Base-by-base conservation (phyloP, 2,329 filamentous ascomycete species). In the Colletotrichum orchidophilum region DNA sequence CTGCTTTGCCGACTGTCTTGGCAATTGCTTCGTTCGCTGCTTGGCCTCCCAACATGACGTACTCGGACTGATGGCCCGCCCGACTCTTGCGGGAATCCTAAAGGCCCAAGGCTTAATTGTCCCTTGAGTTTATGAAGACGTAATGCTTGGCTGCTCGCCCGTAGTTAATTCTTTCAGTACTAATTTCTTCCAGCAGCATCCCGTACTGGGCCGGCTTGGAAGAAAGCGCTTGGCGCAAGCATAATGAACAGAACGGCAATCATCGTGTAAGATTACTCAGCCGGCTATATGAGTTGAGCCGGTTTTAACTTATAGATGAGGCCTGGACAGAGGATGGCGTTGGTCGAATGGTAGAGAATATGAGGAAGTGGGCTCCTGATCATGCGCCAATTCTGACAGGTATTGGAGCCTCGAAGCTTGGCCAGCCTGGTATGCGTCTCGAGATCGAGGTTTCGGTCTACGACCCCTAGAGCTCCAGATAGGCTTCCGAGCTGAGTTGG, bases 391-490 rank as follows among this genome's bases (percentile, higher is more conserved):
- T 85, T 26, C 85, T 81, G 79, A 87, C 84, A 0, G 78, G 75
- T 63, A 73, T 86, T 26, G 83, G 81, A 0, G 83, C 86, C 5
- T 53, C 78, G 11, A 70, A 76, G 24, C 73, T 87, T 12, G 83
- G 77, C 0, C 74, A 78, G 63, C 79, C 80, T 58, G 78, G 78
- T 61, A 86, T 87, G 84, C 74, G 77, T 26, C 79, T 87, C 8
- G 84, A 87, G 74, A 83, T 87, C 75, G 85, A 87, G 74, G 83
- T 86, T 18, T 75, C 75, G 15, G 82, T 82, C 1, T 55, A 71
- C 31, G 72, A 67, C 24, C 72, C 72, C 0, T 24, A 66, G 6
- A 49, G 46, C 1, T 35, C 29, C 18, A 50, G 50, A n/a, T 42
- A 54, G 21, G 21, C 8, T 15, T 18, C 2, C 8, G 27, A 26